Conservation (phyloP, 2,329 filamentous ascomycete genomes). For the Trichoderma afroharzianum region DNA sequence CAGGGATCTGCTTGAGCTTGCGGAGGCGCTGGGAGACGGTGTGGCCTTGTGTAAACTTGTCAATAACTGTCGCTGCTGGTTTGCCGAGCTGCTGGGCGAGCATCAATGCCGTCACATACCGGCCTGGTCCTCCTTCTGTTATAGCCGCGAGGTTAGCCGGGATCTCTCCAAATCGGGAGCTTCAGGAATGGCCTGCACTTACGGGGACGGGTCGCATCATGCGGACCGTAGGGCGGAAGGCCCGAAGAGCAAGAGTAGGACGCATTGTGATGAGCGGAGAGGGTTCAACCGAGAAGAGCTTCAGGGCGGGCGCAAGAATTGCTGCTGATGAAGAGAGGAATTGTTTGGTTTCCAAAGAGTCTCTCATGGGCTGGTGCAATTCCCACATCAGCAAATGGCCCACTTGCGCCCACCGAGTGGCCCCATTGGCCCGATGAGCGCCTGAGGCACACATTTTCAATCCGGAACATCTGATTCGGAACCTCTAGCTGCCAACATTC, state of each 20-base stretch:
- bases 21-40: conserved; percentile 94
- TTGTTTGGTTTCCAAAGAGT: conserved; percentile 23
- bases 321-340: conserved; percentile 25
- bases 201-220: conserved; percentile 72
- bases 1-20: conserved; percentile 82
- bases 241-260: conserved; percentile 61
- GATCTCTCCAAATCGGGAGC: conserved; percentile 18
- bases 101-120: conserved; percentile 49
- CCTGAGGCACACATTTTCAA: conserved; percentile 40
- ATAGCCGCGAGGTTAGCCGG: conserved; percentile 27
- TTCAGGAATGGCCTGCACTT: conserved; percentile 30
- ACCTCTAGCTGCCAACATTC: conserved; percentile 27
- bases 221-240: conserved; percentile 63
- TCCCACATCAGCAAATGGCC: conserved; percentile 25
- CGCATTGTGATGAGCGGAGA: conserved; percentile 53
- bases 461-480: conserved; percentile 42
- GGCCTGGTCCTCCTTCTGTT: conserved; percentile 63
- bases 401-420: conserved; percentile 20
- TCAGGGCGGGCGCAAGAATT: conserved; percentile 18
- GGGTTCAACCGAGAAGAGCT: conserved; percentile 27
- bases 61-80: conserved; percentile 18
- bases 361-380: conserved; percentile 32
- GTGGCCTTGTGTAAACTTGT: conserved; percentile 62
- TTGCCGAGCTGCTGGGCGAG: not conserved
- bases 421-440: conserved; percentile 35